Evolutionary conservation across 257 asterid species (phyloP), one percentile per base, ranked within the genome.

Genomic region (Fraxinus pennsylvanica): DNA sequence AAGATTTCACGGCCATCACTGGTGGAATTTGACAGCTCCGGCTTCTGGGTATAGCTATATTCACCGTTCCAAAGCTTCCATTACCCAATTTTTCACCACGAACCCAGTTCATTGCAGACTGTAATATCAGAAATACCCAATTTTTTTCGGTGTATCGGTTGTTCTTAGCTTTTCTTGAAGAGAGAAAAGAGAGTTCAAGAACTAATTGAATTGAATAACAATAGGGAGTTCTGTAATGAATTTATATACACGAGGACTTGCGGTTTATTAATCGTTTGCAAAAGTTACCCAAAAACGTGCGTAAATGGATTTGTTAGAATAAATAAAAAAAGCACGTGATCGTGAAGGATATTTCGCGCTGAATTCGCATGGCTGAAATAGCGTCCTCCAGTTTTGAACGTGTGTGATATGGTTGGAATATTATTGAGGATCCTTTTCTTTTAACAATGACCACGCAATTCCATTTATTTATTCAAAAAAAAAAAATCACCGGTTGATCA

Each of bases 1-100:
- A 50, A 35, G 74, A 67, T 25, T 77, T 77, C 4, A 77, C 81
- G 21, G 81, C 81, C 81, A 77, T 77, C 25, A 77, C 71, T 33
- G 39, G 50, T 1, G 69, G 52, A 68, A 9, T 72, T 63, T 63
- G 35, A 63, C 4, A 47, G 52, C 25, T 52, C 39, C 39, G 74
- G 75, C 35, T 52, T 47, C 68, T 77, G 38, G 59, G 71, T 50
- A 69, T 68, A 10, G 81, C 81, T 33, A 77, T 47, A 70, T 68
- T 69, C 57, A 77, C 81, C 6, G 57, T 68, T 15, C 59, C 69
- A 68, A 68, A 69, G 75, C 81, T 77, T 69, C 81, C 81, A 50
- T 69, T 66, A 32, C 81, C 81, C 14, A 77, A n/a, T 30, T 45
- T 45, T 6, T 70, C 67, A 77, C 81, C 81, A 17, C 81, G 74